A percentile compares a stretch with the other conserved stretches of the same genome.
phyloP scores from a whole-genome alignment of 108 stramenopile genomes.

The Nitzschia sp. region DNA sequence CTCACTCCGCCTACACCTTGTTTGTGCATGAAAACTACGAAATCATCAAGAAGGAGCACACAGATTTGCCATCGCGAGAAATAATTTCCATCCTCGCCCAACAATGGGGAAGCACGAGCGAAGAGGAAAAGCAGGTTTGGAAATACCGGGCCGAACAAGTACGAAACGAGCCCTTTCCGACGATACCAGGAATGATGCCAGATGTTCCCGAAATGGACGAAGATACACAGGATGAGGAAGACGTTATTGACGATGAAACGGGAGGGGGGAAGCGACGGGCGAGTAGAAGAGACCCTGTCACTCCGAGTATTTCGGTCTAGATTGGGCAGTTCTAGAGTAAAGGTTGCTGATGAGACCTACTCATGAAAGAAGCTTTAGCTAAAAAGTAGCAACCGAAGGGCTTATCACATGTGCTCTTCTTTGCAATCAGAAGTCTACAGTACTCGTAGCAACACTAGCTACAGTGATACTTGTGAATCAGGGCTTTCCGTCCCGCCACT shows the following conservation, averaged over 20 bases:
- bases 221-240: neutral
- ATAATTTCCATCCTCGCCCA: constrained; percentile 26
- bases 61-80: constrained; percentile 27
- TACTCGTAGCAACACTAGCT: too few species aligned
- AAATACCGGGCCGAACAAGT: constrained; percentile 29
- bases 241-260: neutral
- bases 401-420: too few species aligned
- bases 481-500: neutral
- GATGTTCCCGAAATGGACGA: neutral
- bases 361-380: too few species aligned
- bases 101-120: constrained; percentile 32
- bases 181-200: neutral
- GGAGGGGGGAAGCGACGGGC: neutral
- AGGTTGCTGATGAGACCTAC: too few species aligned
- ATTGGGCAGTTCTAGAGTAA: too few species aligned
- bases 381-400: too few species aligned
- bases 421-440: too few species aligned
- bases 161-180: neutral
- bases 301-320: neutral
- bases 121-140: constrained; percentile 35
- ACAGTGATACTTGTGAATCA: neutral
- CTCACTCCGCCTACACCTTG: constrained; percentile 35
- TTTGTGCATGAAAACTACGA: constrained; percentile 48
- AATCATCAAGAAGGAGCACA: constrained; percentile 15
- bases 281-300: neutral